Base-by-base conservation (phyloP, 1,139 yeast genomes). In the Taphrina sp. region DNA sequence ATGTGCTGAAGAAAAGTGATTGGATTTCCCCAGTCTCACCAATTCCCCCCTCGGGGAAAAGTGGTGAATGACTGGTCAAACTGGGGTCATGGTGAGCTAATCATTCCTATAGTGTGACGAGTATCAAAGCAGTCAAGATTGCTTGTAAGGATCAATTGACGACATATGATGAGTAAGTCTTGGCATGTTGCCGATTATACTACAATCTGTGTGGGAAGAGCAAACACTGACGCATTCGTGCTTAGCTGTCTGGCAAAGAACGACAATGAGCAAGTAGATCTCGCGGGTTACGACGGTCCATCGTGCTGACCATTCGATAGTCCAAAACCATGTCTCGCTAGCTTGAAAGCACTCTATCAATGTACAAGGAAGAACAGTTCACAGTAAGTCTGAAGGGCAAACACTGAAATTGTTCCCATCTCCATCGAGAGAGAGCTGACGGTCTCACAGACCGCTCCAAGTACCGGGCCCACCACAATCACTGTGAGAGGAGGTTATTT, bases 1-100 rank as follows among this genome's bases (percentile, higher is more conserved):
- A 3, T 49, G 54, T 49, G 54, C 54, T 12, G 54, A 49, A 35
- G 39, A 38, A 16, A 49, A 49, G 54, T 49, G 10, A n/a, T 22
- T 10, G 4, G 5, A 19, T 16, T 24, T 10, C 16, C 20, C 3
- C 16, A 14, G 42, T 16, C 8, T 23, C 12, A 17, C 36, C 36
- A 12, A 17, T 8, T 28, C 14, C 52, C 26, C 12, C 31, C 10
- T n/a, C n/a, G n/a, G n/a, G n/a, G n/a, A n/a, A n/a, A n/a, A n/a
- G n/a, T n/a, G n/a, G n/a, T n/a, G n/a, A n/a, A n/a, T n/a, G n/a
- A n/a, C n/a, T n/a, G n/a, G n/a, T n/a, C n/a, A n/a, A n/a, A n/a
- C 7, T 34, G 19, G 16, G 8, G 19, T 16, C 19, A 5, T 5
- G 19, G 8, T 5, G 5, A 28, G 14, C 1, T 12, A n/a, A n/a